Evolutionary conservation across 805 yeast species (phyloP), one percentile per base, ranked within the genome.

Genomic region (Candida fluviatilis): DNA sequence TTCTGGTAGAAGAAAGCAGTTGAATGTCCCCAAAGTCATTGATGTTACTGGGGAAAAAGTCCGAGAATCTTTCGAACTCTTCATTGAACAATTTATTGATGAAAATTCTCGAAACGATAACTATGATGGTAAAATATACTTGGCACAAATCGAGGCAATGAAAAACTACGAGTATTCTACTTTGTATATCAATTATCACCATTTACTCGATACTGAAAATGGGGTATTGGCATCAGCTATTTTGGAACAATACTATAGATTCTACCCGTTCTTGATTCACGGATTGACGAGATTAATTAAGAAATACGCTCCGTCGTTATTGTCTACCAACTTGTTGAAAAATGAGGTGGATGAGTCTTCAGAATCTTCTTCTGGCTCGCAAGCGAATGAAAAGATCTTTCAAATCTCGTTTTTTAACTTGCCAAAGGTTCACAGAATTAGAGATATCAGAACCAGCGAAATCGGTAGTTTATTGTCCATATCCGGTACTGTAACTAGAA

Each of bases 11-110:
- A 73, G 82, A 52, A 75, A 77, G 43, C 66, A 82, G 42, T 70
- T 76, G 41, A 79, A 80, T 18, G 86, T 91, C 38, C 89, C 95
- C 18, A 87, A 84, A 55, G 96, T 93, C 18, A 78, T 78, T 18
- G 99, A 93, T 65, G 78, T 80, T 34, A 88, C 96, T 3, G 97
- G 96, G 42, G 97, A 90, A 57, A 87, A 87, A 50, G 97, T 93
- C 13, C 77, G 91, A 31, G 96, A 88, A 59, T 80, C 90, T 12
- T 91, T 93, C 58, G 96, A 90, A 58, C 78, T 74, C 47, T 91
- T 91, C 54, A 62, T 91, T 39, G 84, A 80, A 53, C 84, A 77
- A 23, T 91, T 70, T 54, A 64, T 65, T 3, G 76, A 75, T 32
- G 47, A 47, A 10, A 66, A 61, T 5, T 57, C 65, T 15, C 57